phyloP scores from a whole-genome alignment of 2,329 filamentous ascomycete genomes.

The Didymella pinodella region DNA sequence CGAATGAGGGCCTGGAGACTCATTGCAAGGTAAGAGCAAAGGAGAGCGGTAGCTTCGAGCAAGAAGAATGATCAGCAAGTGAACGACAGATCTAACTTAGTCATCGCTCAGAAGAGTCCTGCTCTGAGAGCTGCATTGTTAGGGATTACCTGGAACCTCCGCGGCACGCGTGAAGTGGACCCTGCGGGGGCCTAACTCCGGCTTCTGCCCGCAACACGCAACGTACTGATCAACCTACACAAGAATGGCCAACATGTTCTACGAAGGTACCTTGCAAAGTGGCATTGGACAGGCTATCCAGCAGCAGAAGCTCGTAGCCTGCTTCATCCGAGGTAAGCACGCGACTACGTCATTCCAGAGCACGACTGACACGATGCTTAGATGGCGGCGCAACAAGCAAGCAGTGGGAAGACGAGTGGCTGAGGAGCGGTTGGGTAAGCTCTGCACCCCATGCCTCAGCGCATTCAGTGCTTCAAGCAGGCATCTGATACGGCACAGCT shows the following conservation, averaged over 20 bases:
- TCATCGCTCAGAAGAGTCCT: neutral
- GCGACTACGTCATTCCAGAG: conserved; percentile 1
- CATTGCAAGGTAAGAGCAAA: too few species aligned
- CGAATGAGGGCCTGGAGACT: too few species aligned
- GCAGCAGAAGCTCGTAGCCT: conserved; percentile 79
- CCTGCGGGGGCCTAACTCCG: conserved; percentile 11
- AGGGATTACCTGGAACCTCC: neutral
- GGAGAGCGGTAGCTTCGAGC: too few species aligned
- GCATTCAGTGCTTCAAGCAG: too few species aligned
- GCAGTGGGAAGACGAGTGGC: conserved; percentile 75
- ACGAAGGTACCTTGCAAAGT: conserved; percentile 78
- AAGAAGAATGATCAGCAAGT: too few species aligned
- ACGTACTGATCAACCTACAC: conserved; percentile 14
- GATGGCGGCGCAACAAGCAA: conserved; percentile 74
- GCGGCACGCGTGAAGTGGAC: conserved; percentile 11
- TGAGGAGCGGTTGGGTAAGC: conserved; percentile 53
- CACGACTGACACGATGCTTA: conserved; percentile 45
- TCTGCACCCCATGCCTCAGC: neutral
- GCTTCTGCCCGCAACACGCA: conserved; percentile 12
- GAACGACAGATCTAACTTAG: too few species aligned
- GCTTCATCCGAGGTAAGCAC: conserved; percentile 77
- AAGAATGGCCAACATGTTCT: conserved; percentile 71
- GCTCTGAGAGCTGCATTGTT: too few species aligned
- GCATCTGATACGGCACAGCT: conserved; percentile 33
- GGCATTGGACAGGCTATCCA: conserved; percentile 80